A percentile compares a stretch with the other conserved stretches of the same genome.
phyloP scores from a whole-genome alignment of 2,329 filamentous ascomycete genomes.

The Trichoderma sp. region DNA sequence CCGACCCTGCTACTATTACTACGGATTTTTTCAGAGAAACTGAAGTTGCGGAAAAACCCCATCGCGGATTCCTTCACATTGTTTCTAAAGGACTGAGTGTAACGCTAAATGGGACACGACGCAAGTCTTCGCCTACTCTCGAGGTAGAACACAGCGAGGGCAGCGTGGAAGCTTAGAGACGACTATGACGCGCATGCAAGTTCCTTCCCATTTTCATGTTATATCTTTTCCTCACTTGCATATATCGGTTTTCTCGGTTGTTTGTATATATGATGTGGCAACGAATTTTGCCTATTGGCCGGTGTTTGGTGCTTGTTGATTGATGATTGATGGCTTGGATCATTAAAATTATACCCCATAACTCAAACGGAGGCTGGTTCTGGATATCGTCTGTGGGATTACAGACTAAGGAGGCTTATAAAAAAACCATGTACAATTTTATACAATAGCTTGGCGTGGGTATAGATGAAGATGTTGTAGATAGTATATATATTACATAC shows the following conservation, averaged over 20 bases:
- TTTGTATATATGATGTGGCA: constrained; percentile 12
- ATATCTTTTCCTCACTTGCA: constrained; percentile 12
- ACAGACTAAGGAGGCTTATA: neutral
- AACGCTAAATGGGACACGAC: constrained; percentile 28
- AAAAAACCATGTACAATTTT: neutral
- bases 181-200: neutral
- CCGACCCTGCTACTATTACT: constrained; percentile 3
- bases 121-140: constrained; percentile 32
- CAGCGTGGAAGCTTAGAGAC: constrained; percentile 20
- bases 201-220: neutral
- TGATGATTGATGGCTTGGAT: constrained; percentile 1
- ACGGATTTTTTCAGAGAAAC: neutral
- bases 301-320: constrained; percentile 4
- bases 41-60: constrained; percentile 22
- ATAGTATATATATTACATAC: neutral
- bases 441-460: neutral
- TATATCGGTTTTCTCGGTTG: constrained; percentile 13
- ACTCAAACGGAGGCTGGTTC: constrained; percentile 3
- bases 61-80: constrained; percentile 25
- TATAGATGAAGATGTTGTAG: neutral
- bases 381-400: constrained; percentile 10
- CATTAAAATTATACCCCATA: constrained; percentile 20
- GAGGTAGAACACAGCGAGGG: constrained; percentile 32
- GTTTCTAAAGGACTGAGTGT: constrained; percentile 28
- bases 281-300: neutral